Evolutionary conservation across 2,329 filamentous ascomycete species (phyloP).

Genomic region (Tolypocladium album): DNA sequence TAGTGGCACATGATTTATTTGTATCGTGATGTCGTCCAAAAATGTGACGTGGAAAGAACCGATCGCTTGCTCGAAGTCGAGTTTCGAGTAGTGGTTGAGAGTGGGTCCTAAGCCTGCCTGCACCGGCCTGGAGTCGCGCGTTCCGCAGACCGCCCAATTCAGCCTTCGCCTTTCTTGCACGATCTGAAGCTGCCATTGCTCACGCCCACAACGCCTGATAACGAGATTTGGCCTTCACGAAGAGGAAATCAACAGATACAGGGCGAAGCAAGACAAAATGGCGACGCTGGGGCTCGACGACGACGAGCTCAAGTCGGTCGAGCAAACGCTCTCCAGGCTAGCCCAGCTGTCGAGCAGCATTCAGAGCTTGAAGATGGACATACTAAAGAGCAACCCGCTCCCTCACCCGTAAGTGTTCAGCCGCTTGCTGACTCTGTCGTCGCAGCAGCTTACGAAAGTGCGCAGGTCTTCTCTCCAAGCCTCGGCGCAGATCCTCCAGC

Average conservation of each 20-base stretch:
- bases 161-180: not conserved
- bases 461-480: constrained; percentile 59
- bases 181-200: not conserved
- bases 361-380: constrained; percentile 48
- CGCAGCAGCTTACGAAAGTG: not conserved
- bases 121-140: not conserved
- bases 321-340: constrained; percentile 59
- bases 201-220: not conserved
- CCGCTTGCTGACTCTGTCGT: not conserved
- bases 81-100: not conserved
- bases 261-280: constrained; percentile 13
- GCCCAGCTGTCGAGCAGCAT: constrained; percentile 60
- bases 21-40: not conserved
- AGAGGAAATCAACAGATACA: not conserved
- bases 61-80: not conserved
- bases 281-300: constrained; percentile 38
- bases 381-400: constrained; percentile 53
- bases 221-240: no score
- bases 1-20: not conserved
- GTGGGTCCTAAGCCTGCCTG: not conserved
- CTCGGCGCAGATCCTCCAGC: constrained; percentile 60
- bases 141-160: not conserved
- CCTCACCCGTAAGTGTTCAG: constrained; percentile 48
- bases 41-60: not conserved
- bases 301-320: constrained; percentile 57